phyloP scores from a whole-genome alignment of 2,329 filamentous ascomycete species.

The Neonectria punicea region DNA sequence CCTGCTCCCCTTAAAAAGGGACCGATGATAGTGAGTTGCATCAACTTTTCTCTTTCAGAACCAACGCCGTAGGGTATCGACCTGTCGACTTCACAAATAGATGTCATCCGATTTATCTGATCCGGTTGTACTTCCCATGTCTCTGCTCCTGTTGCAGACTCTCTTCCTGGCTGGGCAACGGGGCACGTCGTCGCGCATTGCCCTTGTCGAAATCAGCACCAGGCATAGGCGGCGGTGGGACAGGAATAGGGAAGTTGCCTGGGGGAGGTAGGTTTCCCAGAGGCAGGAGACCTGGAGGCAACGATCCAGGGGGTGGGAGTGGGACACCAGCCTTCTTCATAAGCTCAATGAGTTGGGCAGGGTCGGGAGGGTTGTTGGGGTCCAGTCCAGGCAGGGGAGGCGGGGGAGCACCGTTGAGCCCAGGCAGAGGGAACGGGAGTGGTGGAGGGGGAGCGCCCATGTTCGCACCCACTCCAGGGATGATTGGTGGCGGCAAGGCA shows the following conservation, averaged over 20 bases:
- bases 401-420: constrained; percentile 57
- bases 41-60: constrained; percentile 30
- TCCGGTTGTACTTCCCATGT: constrained; percentile 68
- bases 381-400: constrained; percentile 67
- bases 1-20: constrained; percentile 7
- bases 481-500: constrained; percentile 54
- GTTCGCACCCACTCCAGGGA: constrained; percentile 61
- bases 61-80: constrained; percentile 41
- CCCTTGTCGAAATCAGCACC: constrained; percentile 46
- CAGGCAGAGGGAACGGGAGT: constrained; percentile 65
- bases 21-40: neutral
- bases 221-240: constrained; percentile 54
- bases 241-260: constrained; percentile 47
- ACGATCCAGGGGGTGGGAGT: constrained; percentile 62
- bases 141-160: constrained; percentile 82
- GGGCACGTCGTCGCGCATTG: constrained; percentile 65
- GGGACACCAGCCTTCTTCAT: constrained; percentile 73
- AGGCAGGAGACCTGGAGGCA: constrained; percentile 59
- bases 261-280: constrained; percentile 49
- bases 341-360: constrained; percentile 70
- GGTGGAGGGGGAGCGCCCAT: constrained; percentile 56
- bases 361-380: constrained; percentile 68
- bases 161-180: constrained; percentile 85
- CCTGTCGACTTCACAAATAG: constrained; percentile 21
- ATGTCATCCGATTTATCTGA: constrained; percentile 50